phyloP scores from a whole-genome alignment of 192 early-diverging fungal species.

The Podila clonocystis region DNA sequence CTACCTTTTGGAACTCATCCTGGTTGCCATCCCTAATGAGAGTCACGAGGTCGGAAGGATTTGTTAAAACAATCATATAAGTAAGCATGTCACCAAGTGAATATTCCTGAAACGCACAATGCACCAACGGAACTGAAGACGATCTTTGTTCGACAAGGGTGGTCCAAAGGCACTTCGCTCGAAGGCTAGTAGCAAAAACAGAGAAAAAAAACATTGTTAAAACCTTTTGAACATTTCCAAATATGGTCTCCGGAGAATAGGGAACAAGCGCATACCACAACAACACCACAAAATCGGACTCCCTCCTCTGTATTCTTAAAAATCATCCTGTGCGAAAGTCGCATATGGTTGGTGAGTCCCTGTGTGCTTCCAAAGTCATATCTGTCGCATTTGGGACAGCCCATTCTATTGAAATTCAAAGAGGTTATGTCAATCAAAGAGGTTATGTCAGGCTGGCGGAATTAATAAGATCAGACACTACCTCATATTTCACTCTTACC shows the following conservation, averaged over 20 bases:
- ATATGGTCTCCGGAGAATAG: not conserved
- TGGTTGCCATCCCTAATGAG: constrained; percentile 29
- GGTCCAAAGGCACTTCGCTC: constrained; percentile 37
- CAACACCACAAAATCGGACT: constrained; percentile 74
- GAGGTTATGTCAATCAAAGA: too few relatives aligned
- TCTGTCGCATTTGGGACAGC: constrained; percentile 82
- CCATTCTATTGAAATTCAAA: constrained; percentile 57
- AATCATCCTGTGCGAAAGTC: constrained; percentile 74
- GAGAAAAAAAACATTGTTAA: not conserved
- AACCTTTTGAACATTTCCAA: not conserved
- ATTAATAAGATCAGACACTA: not conserved
- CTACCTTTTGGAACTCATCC: constrained; percentile 20
- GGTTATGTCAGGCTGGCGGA: not conserved
- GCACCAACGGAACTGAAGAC: constrained; percentile 40
- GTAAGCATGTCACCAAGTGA: not conserved
- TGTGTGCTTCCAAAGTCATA: constrained; percentile 83
- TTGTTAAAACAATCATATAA: constrained; percentile 15
- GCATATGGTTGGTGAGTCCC: constrained; percentile 90
- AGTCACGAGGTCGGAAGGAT: constrained; percentile 11
- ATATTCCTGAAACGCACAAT: not conserved
- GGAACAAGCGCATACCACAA: constrained; percentile 48
- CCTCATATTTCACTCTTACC: not conserved
- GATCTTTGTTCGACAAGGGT: constrained; percentile 39
- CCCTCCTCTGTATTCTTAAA: constrained; percentile 84
- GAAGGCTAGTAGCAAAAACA: constrained; percentile 9